These are phyloP conservation scores for Ramularia collo-cygni DNA, from an alignment of 2,329 filamentous ascomycete species.

Conservation along the genomic window DNA sequence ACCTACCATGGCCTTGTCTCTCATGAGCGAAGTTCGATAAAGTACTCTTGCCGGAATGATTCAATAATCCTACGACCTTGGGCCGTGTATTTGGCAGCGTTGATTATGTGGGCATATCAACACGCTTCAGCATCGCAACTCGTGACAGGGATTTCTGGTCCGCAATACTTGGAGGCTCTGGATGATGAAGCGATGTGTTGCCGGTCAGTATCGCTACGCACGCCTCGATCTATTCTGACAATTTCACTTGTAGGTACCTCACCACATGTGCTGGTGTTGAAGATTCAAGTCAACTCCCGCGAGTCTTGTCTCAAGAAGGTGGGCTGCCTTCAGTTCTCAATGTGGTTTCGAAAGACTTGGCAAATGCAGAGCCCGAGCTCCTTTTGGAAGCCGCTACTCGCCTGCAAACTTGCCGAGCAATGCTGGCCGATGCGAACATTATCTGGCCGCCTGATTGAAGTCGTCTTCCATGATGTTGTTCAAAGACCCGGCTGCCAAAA, in stretches of 20 bases:
- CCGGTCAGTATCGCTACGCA: not conserved
- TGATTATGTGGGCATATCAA: slow-evolving; percentile 91
- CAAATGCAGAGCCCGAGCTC: slow-evolving; percentile 78
- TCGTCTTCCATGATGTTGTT: too few species aligned
- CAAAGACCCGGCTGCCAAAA: too few species aligned
- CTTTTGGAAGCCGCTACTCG: slow-evolving; percentile 76
- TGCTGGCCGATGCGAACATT: not conserved
- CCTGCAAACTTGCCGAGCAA: slow-evolving; percentile 59
- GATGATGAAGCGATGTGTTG: slow-evolving; percentile 14
- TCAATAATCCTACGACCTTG: slow-evolving; percentile 81
- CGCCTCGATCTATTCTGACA: too few species aligned
- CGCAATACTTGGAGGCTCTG: slow-evolving; percentile 62
- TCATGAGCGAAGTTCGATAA: slow-evolving; percentile 31
- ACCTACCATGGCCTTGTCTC: too few species aligned
- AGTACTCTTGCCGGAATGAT: slow-evolving; percentile 78
- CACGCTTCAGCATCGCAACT: slow-evolving; percentile 47
- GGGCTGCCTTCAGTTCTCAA: slow-evolving; percentile 62
- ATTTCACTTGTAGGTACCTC: slow-evolving; percentile 7
- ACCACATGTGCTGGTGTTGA: slow-evolving; percentile 35
- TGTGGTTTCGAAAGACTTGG: slow-evolving; percentile 72
- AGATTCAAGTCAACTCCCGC: slow-evolving; percentile 64
- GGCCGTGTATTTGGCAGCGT: slow-evolving; percentile 83
- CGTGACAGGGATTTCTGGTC: slow-evolving; percentile 7
- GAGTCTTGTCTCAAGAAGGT: too few species aligned
- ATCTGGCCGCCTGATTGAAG: too few species aligned